Evolutionary conservation across 257 asterid genomes (phyloP), one percentile per base, ranked within the genome.

Genomic region (Ehretia macrophylla): DNA sequence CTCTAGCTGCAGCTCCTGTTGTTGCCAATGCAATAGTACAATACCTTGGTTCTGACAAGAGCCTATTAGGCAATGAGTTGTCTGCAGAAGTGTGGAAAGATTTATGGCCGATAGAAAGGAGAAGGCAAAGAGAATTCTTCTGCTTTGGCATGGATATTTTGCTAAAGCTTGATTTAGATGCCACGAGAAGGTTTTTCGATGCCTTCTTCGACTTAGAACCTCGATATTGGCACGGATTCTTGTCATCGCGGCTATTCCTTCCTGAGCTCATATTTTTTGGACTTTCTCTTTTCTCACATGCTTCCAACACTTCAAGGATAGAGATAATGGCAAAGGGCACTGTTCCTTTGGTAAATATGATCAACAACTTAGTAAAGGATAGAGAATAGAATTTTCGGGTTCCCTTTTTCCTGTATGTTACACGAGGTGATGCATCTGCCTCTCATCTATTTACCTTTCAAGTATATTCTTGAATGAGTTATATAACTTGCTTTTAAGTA

Each of bases 291-390:
- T 92, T 92, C 65, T 55, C 74, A 27, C 81, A 78, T 22, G 99
- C 99, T 51, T 82, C 95, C 17, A 90, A 64, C 72, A 63, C 85
- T 64, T 86, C 95, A 42, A 83, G 97, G 81, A 55, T 91, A 64
- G 96, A 91, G 83, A 88, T 91, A 27, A 91, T 88, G 96, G 76
- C 84, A 3, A 91, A 91, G 74, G 98, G 98, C 60, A 88, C 96
- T 23, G 32, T 84, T 66, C 95, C 98, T 49, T 64, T 91, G 77
- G 91, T 73, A 55, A 78, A 62, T 60, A 87, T 91, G 98, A 61
- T 85, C 75, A 83, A 71, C 73, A 91, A 91, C 67, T 83, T 91
- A 62, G 50, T 91, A 62, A 48, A 65, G 72, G 96, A 91, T 64
- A 79, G 60, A 58, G 88, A 90, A 68, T 83, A 60, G 56, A 48